phyloP scores from a whole-genome alignment of 1,284 basidiomycete genomes.

The Rhodotorula glutinis region DNA sequence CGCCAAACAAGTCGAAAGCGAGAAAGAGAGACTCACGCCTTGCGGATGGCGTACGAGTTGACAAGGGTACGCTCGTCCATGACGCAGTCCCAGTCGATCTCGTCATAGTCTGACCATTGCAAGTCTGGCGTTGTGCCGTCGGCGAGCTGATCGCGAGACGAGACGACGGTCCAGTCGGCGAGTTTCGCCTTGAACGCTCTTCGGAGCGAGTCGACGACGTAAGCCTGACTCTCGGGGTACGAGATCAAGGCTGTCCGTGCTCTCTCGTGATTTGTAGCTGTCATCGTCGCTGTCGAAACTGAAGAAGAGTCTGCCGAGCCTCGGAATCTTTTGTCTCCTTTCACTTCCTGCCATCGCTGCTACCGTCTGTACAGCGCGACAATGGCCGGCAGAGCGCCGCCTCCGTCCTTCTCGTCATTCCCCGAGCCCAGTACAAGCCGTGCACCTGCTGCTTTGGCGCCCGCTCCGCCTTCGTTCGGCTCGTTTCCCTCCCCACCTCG shows the following conservation, averaged over 20 bases:
- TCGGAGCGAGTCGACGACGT: conserved; percentile 25
- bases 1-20: no score
- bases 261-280: background rate
- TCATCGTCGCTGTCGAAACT: background rate
- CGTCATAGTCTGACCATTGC: conserved; percentile 44
- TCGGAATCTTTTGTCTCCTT: background rate
- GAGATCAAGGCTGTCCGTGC: conserved; percentile 12
- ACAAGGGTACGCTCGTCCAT: conserved; percentile 19
- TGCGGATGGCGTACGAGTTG: conserved; percentile 42
- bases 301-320: background rate
- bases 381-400: background rate
- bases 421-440: background rate
- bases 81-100: conserved; percentile 39
- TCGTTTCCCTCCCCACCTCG: conserved; percentile 30
- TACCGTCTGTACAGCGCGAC: background rate
- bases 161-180: background rate
- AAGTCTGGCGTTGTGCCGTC: conserved; percentile 13
- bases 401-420: conserved; percentile 31
- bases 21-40: conserved; percentile 42
- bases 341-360: background rate
- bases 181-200: conserved; percentile 18
- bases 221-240: conserved; percentile 24
- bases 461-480: conserved; percentile 19
- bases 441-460: background rate
- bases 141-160: background rate